Conservation (phyloP, 2,329 filamentous ascomycete species). For the Endoconidiophora laricicola region DNA sequence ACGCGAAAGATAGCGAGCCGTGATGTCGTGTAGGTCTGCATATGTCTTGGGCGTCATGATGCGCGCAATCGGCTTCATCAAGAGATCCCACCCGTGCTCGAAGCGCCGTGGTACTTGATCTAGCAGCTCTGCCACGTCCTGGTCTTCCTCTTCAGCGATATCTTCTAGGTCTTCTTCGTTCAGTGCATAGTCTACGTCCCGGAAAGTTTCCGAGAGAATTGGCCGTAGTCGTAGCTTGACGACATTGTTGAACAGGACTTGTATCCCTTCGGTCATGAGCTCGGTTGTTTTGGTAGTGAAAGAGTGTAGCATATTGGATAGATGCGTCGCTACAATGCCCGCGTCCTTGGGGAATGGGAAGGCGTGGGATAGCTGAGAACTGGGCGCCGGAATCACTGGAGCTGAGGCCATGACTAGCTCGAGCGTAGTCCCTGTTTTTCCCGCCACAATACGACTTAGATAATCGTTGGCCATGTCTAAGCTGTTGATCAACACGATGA, state of each 20-base stretch:
- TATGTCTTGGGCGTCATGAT: slow-evolving; percentile 68
- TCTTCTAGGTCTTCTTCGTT: slow-evolving; percentile 44
- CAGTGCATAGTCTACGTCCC: slow-evolving; percentile 73
- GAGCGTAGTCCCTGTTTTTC: slow-evolving; percentile 36
- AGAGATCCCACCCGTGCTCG: slow-evolving; percentile 66
- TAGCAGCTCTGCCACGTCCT: slow-evolving; percentile 33
- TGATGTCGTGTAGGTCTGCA: slow-evolving; percentile 55
- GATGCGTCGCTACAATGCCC: slow-evolving; percentile 46
- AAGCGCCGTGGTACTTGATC: slow-evolving; percentile 66
- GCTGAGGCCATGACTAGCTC: slow-evolving; percentile 17
- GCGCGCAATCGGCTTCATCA: slow-evolving; percentile 71
- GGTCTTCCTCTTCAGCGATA: slow-evolving; percentile 29
- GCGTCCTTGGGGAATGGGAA: slow-evolving; percentile 74
- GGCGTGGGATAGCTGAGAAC: slow-evolving; percentile 37
- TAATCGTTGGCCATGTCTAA: slow-evolving; percentile 88
- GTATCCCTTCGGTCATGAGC: slow-evolving; percentile 66
- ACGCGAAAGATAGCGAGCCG: slow-evolving; percentile 56
- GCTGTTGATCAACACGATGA: slow-evolving; percentile 89
- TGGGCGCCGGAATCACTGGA: slow-evolving; percentile 16
- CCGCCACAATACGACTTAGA: slow-evolving; percentile 65
- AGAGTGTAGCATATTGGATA: slow-evolving; percentile 50
- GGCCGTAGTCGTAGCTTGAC: slow-evolving; percentile 72
- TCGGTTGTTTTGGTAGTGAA: slow-evolving; percentile 69
- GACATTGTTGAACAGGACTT: slow-evolving; percentile 75
- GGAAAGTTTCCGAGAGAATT: slow-evolving; percentile 74